Evolutionary conservation across 768 basidiomycete species (phyloP).

Genomic region (Boletus subcaerulescens): DNA sequence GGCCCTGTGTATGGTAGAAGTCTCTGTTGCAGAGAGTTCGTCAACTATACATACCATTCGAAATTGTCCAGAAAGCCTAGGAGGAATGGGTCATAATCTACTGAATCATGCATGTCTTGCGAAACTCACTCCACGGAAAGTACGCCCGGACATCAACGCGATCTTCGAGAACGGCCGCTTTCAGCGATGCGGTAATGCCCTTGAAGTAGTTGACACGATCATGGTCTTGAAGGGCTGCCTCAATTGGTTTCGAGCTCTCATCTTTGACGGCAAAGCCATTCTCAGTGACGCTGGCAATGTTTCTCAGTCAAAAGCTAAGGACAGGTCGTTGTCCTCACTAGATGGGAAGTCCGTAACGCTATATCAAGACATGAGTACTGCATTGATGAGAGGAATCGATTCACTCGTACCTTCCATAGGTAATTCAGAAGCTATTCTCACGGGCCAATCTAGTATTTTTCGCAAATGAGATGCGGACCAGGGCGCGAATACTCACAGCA

Average conservation of each 20-base stretch:
- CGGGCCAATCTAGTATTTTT: neutral
- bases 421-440: constrained; percentile 56
- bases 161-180: constrained; percentile 58
- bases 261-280: constrained; percentile 71
- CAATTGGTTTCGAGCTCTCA: constrained; percentile 51
- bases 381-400: neutral
- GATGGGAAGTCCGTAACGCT: constrained; percentile 52
- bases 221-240: constrained; percentile 53
- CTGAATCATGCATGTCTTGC: neutral
- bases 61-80: constrained; percentile 68
- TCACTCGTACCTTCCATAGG: constrained; percentile 54
- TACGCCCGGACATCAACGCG: constrained; percentile 61
- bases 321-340: constrained; percentile 36
- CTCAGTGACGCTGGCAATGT: constrained; percentile 55
- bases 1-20: constrained; percentile 35
- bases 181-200: constrained; percentile 52
- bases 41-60: constrained; percentile 46
- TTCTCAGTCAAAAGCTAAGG: neutral
- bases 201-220: constrained; percentile 68
- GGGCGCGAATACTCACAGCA: constrained; percentile 33
- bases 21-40: neutral
- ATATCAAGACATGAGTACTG: constrained; percentile 1
- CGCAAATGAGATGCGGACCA: neutral
- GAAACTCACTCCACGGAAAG: constrained; percentile 62
- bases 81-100: neutral